Conservation (phyloP, 495 filamentous ascomycete species). For the Lasiosphaeria ovina region DNA sequence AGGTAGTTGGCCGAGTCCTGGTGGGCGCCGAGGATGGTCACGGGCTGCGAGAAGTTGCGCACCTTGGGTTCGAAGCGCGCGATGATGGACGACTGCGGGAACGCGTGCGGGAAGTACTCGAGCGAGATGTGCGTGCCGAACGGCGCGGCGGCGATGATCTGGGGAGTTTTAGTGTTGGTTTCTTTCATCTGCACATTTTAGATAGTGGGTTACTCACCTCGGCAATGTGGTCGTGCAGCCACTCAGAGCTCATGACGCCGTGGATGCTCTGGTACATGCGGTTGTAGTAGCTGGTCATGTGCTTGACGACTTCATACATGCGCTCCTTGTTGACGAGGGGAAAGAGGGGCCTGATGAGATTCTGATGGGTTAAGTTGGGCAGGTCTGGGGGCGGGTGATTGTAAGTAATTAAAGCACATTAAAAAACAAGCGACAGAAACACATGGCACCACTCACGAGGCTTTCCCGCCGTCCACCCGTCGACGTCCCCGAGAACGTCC, state of each 20-base stretch:
- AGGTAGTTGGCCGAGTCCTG: constrained; percentile 37
- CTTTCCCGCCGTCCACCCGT: constrained; percentile 3
- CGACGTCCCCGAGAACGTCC: constrained; percentile 12
- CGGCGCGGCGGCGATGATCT: constrained; percentile 22
- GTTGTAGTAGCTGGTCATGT: constrained; percentile 38
- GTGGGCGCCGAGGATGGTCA: constrained; percentile 49
- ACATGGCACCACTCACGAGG: no score
- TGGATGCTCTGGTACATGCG: constrained; percentile 38
- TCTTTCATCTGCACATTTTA: constrained; percentile 20
- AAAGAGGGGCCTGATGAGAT: constrained; percentile 34
- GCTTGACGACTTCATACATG: constrained; percentile 28
- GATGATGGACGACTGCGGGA: constrained; percentile 42
- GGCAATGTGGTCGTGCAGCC: constrained; percentile 38
- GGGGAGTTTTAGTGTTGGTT: neutral
- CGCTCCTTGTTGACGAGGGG: constrained; percentile 26
- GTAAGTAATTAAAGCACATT: neutral
- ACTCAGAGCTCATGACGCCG: constrained; percentile 39
- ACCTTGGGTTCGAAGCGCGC: constrained; percentile 43
- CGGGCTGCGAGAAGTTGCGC: constrained; percentile 30
- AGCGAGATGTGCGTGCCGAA: constrained; percentile 29
- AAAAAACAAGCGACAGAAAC: constrained; percentile 19
- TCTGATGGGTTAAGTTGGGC: constrained; percentile 30
- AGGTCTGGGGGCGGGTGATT: constrained; percentile 23
- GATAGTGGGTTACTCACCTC: constrained; percentile 16
- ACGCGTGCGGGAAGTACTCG: constrained; percentile 40